A percentile compares a stretch with the other conserved stretches of the same genome.
Evolutionary conservation across 2,329 filamentous ascomycete species (phyloP).

Genomic region (Dactylellina cionopaga): DNA sequence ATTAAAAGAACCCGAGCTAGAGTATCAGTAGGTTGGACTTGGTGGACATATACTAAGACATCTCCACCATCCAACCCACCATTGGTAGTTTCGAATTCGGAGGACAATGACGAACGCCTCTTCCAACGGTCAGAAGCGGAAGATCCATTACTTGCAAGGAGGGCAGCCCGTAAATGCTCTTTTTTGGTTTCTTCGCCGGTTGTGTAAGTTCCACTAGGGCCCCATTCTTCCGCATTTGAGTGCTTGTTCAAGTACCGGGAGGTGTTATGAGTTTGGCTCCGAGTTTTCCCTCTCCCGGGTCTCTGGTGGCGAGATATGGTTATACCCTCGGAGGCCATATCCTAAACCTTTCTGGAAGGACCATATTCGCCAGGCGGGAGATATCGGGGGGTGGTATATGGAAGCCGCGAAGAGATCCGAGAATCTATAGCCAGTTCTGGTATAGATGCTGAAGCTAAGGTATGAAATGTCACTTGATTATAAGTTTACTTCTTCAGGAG

Average conservation of each 20-base stretch:
- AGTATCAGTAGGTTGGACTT: slow-evolving; percentile 82
- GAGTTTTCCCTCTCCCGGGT: slow-evolving; percentile 9
- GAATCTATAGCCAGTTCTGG: too few relatives aligned
- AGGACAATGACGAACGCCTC: slow-evolving; percentile 57
- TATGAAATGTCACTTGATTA: too few relatives aligned
- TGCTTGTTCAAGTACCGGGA: slow-evolving; percentile 43
- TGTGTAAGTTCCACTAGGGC: slow-evolving; percentile 63
- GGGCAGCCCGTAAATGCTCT: slow-evolving; percentile 75
- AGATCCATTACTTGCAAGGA: slow-evolving; percentile 66
- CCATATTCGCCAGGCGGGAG: slow-evolving; percentile 38
- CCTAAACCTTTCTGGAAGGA: slow-evolving; percentile 25
- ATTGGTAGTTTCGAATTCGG: slow-evolving; percentile 47
- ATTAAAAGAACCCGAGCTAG: slow-evolving; percentile 89
- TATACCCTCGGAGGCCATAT: slow-evolving; percentile 48
- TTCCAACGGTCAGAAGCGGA: slow-evolving; percentile 50
- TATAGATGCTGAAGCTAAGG: too few relatives aligned
- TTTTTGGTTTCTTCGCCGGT: slow-evolving; percentile 67
- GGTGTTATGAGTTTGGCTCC: slow-evolving; percentile 11
- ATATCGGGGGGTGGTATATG: not conserved
- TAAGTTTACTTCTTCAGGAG: too few relatives aligned
- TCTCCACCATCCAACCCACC: slow-evolving; percentile 73
- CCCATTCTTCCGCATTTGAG: slow-evolving; percentile 58
- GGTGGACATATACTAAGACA: slow-evolving; percentile 88
- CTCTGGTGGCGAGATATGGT: slow-evolving; percentile 31
- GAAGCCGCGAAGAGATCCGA: not conserved